Evolutionary conservation across 495 filamentous ascomycete species (phyloP), one percentile per base, ranked within the genome.

Genomic region (Hyaloscypha hepaticicola): DNA sequence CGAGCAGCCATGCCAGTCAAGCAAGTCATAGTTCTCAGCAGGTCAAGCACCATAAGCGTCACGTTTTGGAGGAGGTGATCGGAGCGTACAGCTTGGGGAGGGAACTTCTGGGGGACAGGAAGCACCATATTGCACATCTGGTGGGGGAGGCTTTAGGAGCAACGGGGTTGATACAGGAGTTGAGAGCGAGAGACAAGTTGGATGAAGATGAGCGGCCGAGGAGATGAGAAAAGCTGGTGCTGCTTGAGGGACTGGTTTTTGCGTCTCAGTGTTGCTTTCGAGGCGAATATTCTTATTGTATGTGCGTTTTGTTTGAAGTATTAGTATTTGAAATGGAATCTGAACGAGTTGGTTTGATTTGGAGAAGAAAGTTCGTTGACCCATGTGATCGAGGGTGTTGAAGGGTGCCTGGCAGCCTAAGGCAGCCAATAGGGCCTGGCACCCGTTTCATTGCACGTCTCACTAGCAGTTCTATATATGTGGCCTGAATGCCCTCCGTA

Each of bases 101-200:
- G 33, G 62, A 64, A 26, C 7, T 64, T 12, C 12, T 64, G 31
- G 62, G 62, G 8, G 62, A 64, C 24, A 28, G 31, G 50, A 64
- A 27, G 22, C 62, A 64, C 58, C 62, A 64, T 51, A 25, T 64
- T 31, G 55, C 62, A 19, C 62, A 64, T 50, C 12, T 64, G 41
- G 51, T 64, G 2, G 53, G 38, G 24, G 62, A 58, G 38, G 38
- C 55, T 16, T 29, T 64, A 29, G 62, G 62, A 2, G 62, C 62
- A 7, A 52, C 55, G 11, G 62, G 62, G 26, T 6, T 50, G 27
- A 31, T 45, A 16, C 62, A 64, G n/a, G 62, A 64, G 11, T n/a
- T 59, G 62, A 51, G 45, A 51, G 62, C 16, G 14, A 59, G 27
- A 33, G 57, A 59, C 11, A 25, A 48, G 26, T 41, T 41, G 38